Conservation (phyloP, 1,284 basidiomycete genomes). For the Ustilago esculenta region DNA sequence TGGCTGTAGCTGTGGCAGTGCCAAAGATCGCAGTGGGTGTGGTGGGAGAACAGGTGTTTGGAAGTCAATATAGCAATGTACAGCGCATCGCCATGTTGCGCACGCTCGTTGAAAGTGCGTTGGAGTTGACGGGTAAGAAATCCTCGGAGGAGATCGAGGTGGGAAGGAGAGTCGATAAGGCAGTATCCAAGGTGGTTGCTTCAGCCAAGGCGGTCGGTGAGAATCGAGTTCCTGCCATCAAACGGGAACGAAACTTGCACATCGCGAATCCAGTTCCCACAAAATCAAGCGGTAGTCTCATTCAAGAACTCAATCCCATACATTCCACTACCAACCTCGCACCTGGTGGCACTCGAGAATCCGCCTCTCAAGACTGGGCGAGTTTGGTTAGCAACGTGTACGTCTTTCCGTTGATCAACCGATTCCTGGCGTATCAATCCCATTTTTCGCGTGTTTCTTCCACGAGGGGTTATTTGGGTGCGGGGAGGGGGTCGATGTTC, state of each 20-base stretch:
- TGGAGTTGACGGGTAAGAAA: constrained; percentile 75
- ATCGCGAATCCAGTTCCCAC: neutral
- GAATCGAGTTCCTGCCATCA: constrained; percentile 29
- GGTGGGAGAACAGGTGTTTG: constrained; percentile 87
- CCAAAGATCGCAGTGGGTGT: constrained; percentile 77
- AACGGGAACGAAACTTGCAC: constrained; percentile 2
- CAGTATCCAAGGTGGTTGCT: constrained; percentile 4
- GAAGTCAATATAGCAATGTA: constrained; percentile 84
- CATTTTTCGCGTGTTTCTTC: neutral
- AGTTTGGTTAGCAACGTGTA: constrained; percentile 58
- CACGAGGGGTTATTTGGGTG: too few relatives aligned
- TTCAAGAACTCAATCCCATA: neutral
- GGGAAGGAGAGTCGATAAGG: constrained; percentile 10
- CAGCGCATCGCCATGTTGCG: constrained; percentile 87
- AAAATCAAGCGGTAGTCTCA: neutral
- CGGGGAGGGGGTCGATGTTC: constrained; percentile 75
- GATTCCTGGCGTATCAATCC: constrained; percentile 75
- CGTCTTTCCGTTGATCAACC: constrained; percentile 84
- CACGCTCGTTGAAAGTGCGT: constrained; percentile 82
- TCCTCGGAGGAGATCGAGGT: neutral
- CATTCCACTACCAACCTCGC: neutral
- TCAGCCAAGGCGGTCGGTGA: constrained; percentile 30
- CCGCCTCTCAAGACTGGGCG: constrained; percentile 1
- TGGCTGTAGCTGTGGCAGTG: constrained; percentile 80
- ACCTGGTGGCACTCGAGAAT: neutral